Evolutionary conservation across 441 rosid genomes (phyloP).

Genomic region (Gossypium lobatum): DNA sequence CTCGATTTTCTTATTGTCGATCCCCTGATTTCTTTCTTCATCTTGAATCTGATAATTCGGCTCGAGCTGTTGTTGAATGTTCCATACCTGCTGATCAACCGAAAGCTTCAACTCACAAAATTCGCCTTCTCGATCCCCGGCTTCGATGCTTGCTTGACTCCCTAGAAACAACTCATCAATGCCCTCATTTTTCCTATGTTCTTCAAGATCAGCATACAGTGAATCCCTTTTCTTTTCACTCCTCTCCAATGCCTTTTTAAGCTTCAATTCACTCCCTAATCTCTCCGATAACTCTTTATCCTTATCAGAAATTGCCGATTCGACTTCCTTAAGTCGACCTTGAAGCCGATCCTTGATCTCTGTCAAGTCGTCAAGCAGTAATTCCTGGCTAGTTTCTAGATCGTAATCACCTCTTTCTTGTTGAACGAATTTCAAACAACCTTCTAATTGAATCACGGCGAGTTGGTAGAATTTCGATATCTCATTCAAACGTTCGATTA

Average conservation of each 20-base stretch:
- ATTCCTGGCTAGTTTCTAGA: slow-evolving; percentile 53
- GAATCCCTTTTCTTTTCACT: slow-evolving; percentile 53
- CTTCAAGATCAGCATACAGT: slow-evolving; percentile 43
- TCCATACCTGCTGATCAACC: slow-evolving; percentile 67
- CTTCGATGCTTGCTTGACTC: slow-evolving; percentile 13
- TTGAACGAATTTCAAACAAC: slow-evolving; percentile 61
- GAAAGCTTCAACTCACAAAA: slow-evolving; percentile 58
- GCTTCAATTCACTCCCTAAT: slow-evolving; percentile 46
- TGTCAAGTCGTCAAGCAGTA: slow-evolving; percentile 50
- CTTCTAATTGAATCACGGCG: slow-evolving; percentile 71
- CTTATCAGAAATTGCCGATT: slow-evolving; percentile 61
- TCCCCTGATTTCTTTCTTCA: slow-evolving; percentile 23
- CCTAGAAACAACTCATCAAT: slow-evolving; percentile 20
- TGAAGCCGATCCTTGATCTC: slow-evolving; percentile 68
- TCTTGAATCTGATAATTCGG: slow-evolving; percentile 32
- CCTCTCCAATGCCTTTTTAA: slow-evolving; percentile 47
- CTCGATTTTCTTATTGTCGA: slow-evolving; percentile 35
- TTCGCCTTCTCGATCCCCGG: slow-evolving; percentile 37
- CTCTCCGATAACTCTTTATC: slow-evolving; percentile 53
- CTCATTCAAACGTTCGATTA: slow-evolving; percentile 55
- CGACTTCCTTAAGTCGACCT: slow-evolving; percentile 56
- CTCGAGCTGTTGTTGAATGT: slow-evolving; percentile 61
- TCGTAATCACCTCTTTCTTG: slow-evolving; percentile 45
- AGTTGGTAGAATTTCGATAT: slow-evolving; percentile 77
- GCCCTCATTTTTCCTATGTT: slow-evolving; percentile 24